These are phyloP conservation scores for Coprinellus micaceus DNA, from an alignment of 768 basidiomycete species.

Conservation along the genomic window DNA sequence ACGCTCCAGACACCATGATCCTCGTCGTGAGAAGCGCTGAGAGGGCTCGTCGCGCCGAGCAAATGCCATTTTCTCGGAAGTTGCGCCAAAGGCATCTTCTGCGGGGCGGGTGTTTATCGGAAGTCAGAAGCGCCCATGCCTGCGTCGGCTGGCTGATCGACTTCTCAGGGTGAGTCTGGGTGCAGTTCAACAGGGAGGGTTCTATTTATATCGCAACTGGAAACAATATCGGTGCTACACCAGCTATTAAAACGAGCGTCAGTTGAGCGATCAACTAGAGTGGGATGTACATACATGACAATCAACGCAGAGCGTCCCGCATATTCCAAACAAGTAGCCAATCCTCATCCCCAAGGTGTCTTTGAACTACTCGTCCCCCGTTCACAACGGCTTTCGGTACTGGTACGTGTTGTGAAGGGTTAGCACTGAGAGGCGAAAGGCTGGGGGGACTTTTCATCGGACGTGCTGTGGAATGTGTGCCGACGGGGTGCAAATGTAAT, in stretches of 20 bases:
- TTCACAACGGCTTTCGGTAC: too few relatives aligned
- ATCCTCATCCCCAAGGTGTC: neutral
- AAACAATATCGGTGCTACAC: too few relatives aligned
- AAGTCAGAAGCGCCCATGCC: neutral
- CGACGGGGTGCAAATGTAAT: too few relatives aligned
- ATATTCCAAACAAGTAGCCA: neutral
- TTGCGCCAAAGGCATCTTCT: neutral
- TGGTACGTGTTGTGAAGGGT: too few relatives aligned
- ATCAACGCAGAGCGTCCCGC: too few relatives aligned
- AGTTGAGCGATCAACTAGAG: too few relatives aligned
- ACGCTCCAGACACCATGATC: neutral
- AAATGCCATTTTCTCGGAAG: conserved; percentile 12
- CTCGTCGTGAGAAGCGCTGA: neutral
- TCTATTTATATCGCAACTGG: conserved; percentile 23
- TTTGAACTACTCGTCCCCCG: too few relatives aligned
- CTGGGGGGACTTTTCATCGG: too few relatives aligned
- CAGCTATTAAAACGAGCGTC: too few relatives aligned
- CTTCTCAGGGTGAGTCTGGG: neutral
- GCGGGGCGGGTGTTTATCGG: conserved; percentile 1
- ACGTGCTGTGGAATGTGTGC: too few relatives aligned
- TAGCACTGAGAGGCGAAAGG: too few relatives aligned
- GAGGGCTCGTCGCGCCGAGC: conserved; percentile 4
- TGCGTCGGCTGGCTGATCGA: neutral
- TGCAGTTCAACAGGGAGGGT: neutral
- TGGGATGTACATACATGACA: too few relatives aligned